These are phyloP conservation scores for Symmetrospora coprosmae DNA, from an alignment of 768 basidiomycete species.

Conservation along the genomic window DNA sequence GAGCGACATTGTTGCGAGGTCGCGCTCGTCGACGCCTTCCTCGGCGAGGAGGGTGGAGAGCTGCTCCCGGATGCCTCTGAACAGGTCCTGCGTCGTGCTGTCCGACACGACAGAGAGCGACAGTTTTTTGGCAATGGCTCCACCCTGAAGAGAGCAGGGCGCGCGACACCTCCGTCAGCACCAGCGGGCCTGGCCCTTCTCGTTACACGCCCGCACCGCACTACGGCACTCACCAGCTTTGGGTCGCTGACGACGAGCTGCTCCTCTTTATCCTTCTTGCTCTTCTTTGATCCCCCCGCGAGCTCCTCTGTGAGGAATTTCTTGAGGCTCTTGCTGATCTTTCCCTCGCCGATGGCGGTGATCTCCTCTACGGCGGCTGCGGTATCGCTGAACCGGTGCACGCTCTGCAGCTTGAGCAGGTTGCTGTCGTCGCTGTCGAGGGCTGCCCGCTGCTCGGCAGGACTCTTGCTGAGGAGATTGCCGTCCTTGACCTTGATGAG, in stretches of 20 bases:
- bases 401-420: slow-evolving; percentile 82
- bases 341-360: slow-evolving; percentile 78
- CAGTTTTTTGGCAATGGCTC: slow-evolving; percentile 82
- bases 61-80: slow-evolving; percentile 88
- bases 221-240: slow-evolving; percentile 56
- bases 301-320: slow-evolving; percentile 71
- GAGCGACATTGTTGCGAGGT: slow-evolving; percentile 90
- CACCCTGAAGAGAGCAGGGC: no score
- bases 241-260: slow-evolving; percentile 67
- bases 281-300: slow-evolving; percentile 49
- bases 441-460: slow-evolving; percentile 83
- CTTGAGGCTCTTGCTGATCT: slow-evolving; percentile 80
- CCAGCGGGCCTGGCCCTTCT: no score
- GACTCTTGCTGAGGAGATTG: slow-evolving; percentile 68
- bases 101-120: slow-evolving; percentile 64
- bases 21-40: slow-evolving; percentile 40
- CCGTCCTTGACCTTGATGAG: slow-evolving; percentile 68
- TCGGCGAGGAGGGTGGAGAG: slow-evolving; percentile 54
- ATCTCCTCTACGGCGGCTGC: slow-evolving; percentile 95
- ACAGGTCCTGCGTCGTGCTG: slow-evolving; percentile 60
- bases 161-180: slow-evolving; percentile 9
- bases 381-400: slow-evolving; percentile 93
- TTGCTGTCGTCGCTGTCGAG: slow-evolving; percentile 74
- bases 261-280: slow-evolving; percentile 64
- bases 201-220: background rate